Base-by-base conservation (phyloP, 2,329 filamentous ascomycete species). In the Pseudocercospora eumusae region DNA sequence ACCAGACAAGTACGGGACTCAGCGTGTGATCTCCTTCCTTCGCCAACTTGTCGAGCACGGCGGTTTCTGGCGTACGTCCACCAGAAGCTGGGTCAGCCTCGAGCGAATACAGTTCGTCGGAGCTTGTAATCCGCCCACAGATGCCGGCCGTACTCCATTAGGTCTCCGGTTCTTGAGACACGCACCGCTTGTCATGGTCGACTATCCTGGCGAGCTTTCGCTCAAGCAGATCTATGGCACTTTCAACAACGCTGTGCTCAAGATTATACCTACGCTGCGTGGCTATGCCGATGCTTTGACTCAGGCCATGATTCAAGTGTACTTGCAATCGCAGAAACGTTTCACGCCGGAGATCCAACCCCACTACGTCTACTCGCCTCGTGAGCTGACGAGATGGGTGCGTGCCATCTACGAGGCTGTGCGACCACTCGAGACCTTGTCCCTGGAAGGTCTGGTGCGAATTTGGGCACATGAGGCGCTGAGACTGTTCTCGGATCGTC, bases 81-180 rank as follows among this genome's bases (percentile, higher is more conserved):
- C 98, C 79, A 97, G 96, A 81, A 92, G 90, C 3, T 99, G 95
- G 95, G 95, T 99, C 56, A 96, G 91, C 5, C 85, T 99, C 20
- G 96, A 99, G 74, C 90, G 96, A 49, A 98, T 99, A 71, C 95
- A 99, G 74, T 99, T 99, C 69, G 96, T 99, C 57, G 95, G 95
- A 70, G 95, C 95, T 72, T 99, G 95, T 76, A 99, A 99, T 78
- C 96, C 95, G 70, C 95, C 95, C 0, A 98, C 95, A 0, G 96
- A 99, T 78, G 93, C 93, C 69, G 95, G 95, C 25, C 92, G 95
- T 84, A 98, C 95, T 11, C 90, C 95, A 0, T 88, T 99, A 81
- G 95, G 92, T 47, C 87, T 92, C 55, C 86, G 95, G 70, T 99
- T 99, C 85, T 83, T 99, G 68, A 88, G 96, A 62, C 96, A 99